These are phyloP conservation scores for Casaregolazyma suthepensis DNA, from an alignment of 1,139 yeast species.

Conservation along the genomic window DNA sequence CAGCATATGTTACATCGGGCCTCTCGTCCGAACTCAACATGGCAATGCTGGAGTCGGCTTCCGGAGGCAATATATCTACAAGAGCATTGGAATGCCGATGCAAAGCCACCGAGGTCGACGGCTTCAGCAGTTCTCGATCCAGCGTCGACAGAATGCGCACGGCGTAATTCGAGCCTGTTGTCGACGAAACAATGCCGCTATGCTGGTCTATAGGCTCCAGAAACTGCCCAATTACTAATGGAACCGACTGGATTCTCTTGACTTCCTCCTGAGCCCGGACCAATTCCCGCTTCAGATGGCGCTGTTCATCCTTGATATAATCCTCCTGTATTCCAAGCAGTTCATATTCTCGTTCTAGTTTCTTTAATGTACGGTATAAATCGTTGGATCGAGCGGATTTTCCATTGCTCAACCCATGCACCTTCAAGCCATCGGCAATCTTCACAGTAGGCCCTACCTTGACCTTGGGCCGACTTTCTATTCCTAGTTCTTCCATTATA, in stretches of 20 bases:
- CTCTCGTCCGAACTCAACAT: conserved; percentile 92
- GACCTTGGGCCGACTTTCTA: conserved; percentile 31
- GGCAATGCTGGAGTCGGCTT: conserved; percentile 94
- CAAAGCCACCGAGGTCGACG: conserved; percentile 91
- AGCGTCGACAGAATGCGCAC: conserved; percentile 90
- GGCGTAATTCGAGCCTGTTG: conserved; percentile 96
- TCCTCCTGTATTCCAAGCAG: conserved; percentile 84
- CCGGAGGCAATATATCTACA: conserved; percentile 96
- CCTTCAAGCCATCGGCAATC: conserved; percentile 10
- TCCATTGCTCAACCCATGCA: conserved; percentile 7
- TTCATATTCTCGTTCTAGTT: conserved; percentile 83
- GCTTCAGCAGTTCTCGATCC: conserved; percentile 89
- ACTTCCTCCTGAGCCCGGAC: conserved; percentile 98
- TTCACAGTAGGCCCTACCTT: conserved; percentile 26
- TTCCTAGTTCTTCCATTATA: conserved; percentile 57
- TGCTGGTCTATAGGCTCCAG: conserved; percentile 95
- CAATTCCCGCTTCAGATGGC: conserved; percentile 88
- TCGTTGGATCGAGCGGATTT: conserved; percentile 37
- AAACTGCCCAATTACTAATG: conserved; percentile 96
- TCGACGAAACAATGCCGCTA: conserved; percentile 93
- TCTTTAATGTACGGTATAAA: conserved; percentile 76
- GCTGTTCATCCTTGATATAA: conserved; percentile 95
- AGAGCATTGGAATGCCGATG: conserved; percentile 98
- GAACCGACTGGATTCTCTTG: conserved; percentile 93
- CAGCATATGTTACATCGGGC: conserved; percentile 78